A percentile compares a stretch with the other conserved stretches of the same genome.
phyloP scores from a whole-genome alignment of 139 green algal genomes.

The Limnomonas spitsbergensis region DNA sequence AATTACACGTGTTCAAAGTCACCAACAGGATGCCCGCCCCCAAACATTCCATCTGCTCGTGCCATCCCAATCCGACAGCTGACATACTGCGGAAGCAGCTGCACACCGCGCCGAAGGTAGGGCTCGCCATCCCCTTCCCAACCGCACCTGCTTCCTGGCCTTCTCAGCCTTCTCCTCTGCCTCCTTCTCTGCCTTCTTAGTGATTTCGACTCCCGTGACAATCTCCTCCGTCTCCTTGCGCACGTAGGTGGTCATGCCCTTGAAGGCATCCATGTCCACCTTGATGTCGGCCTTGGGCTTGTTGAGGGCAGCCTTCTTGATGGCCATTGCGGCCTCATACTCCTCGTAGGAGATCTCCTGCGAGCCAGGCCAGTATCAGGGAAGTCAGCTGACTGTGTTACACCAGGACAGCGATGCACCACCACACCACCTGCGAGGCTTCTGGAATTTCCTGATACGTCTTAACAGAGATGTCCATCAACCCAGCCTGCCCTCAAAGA shows the following conservation, averaged over 20 bases:
- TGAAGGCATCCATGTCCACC: conserved; percentile 32
- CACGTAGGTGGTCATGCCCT: conserved; percentile 21
- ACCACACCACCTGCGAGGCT: too few relatives aligned
- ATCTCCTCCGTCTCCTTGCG: conserved; percentile 37
- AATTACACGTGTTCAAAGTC: too few relatives aligned
- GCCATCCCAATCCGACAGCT: too few relatives aligned
- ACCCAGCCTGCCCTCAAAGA: not conserved
- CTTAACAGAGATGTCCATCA: too few relatives aligned
- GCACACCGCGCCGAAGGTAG: too few relatives aligned
- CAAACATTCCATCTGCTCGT: too few relatives aligned
- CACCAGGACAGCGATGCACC: too few relatives aligned
- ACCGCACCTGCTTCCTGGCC: conserved; percentile 31
- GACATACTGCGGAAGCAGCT: too few relatives aligned
- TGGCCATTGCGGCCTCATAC: conserved; percentile 66
- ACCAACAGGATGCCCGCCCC: too few relatives aligned
- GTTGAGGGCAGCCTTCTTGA: conserved; percentile 77
- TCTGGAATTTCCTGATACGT: too few relatives aligned
- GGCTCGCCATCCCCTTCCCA: too few relatives aligned
- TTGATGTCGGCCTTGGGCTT: conserved; percentile 43
- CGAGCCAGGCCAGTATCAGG: not conserved
- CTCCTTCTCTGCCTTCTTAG: conserved; percentile 27
- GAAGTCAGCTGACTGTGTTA: not conserved
- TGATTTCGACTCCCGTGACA: conserved; percentile 40
- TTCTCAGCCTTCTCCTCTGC: conserved; percentile 9
- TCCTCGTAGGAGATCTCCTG: conserved; percentile 62